Base-by-base conservation (phyloP, 2,329 filamentous ascomycete genomes). In the Trichoderma breve region DNA sequence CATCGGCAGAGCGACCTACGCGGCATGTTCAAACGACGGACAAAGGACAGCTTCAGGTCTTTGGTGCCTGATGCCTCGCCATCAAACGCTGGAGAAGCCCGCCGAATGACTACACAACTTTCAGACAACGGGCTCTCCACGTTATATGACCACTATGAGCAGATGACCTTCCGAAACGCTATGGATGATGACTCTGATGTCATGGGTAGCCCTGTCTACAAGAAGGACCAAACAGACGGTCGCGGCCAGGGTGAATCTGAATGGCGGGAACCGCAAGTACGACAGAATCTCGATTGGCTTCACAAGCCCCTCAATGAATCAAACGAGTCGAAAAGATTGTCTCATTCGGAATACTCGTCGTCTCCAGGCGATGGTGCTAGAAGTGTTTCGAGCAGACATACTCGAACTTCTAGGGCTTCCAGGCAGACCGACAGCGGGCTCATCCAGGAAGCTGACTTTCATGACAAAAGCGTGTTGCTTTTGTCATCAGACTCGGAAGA, bases 401-500 rank as follows among this genome's bases (percentile, higher is more conserved):
- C 86, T 1, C 83, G 85, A 55, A 87, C 85, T 0, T 89, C 87
- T 1, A 87, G 85, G 75, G 84, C 84, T 0, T 88, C 87, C 0
- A 86, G 81, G 72, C 83, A 82, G 18, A 87, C 86, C 0, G 78
- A 79, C 6, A 77, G 74, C 63, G 88, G 86, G 74, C 79, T 88
- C 18, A 77, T 88, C 18, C 78, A 83, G 7, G 84, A 86, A 43
- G 82, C 86, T 2, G 87, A 90, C 73, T 80, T 89, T 6, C 82
- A 87, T 55, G 83, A 87, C 66, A 87, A 83, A 72, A 89, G 88
- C 73, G 83, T 90, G 1, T 79, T 90, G 15, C 86, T 87, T 1
- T 82, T 90, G 1, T 89, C 87, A 1, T 89, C 87, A 0, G 87
- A 89, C 73, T 89, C 87, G 0, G 88, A 89, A 71, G 86, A 86